These are phyloP conservation scores for Candida incommunis DNA, from an alignment of 805 yeast genomes.

Conservation along the genomic window DNA sequence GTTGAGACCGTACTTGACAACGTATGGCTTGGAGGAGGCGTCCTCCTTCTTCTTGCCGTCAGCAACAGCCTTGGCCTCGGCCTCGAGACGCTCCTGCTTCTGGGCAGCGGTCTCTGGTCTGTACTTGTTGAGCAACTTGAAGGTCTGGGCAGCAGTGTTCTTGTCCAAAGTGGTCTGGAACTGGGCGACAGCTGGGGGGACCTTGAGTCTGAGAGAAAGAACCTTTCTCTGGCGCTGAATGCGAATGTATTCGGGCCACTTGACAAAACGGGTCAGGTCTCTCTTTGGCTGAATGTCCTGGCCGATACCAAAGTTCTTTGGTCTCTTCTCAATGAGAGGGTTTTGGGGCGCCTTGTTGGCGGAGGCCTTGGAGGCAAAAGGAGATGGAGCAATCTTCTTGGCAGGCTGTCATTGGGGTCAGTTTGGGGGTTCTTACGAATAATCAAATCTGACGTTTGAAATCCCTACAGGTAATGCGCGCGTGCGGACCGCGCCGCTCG, in stretches of 20 bases:
- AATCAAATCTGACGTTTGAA: neutral
- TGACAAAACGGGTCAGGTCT: conserved; percentile 93
- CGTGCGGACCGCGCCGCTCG: no score
- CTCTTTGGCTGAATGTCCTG: conserved; percentile 87
- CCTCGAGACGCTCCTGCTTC: conserved; percentile 97
- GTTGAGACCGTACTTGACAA: conserved; percentile 96
- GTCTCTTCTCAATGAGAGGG: conserved; percentile 81
- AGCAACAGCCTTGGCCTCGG: conserved; percentile 95
- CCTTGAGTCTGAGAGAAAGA: conserved; percentile 90
- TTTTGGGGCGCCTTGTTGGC: conserved; percentile 41
- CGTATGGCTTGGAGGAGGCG: conserved; percentile 92
- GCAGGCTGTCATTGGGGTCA: conserved; percentile 14
- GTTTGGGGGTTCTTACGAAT: neutral
- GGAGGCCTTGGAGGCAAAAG: conserved; percentile 62
- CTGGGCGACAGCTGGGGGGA: conserved; percentile 97
- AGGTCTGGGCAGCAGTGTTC: conserved; percentile 95
- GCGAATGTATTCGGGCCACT: conserved; percentile 98
- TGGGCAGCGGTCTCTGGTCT: conserved; percentile 95
- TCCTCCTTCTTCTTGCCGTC: conserved; percentile 97
- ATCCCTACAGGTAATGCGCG: conserved; percentile 1
- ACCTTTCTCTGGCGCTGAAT: conserved; percentile 98
- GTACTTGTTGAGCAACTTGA: conserved; percentile 97
- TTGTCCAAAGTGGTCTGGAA: conserved; percentile 93
- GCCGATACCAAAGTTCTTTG: conserved; percentile 93
- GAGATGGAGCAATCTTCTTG: conserved; percentile 96